Evolutionary conservation across 176 grass and related monocot species (phyloP).

Genomic region (Aegilops speltoides): DNA sequence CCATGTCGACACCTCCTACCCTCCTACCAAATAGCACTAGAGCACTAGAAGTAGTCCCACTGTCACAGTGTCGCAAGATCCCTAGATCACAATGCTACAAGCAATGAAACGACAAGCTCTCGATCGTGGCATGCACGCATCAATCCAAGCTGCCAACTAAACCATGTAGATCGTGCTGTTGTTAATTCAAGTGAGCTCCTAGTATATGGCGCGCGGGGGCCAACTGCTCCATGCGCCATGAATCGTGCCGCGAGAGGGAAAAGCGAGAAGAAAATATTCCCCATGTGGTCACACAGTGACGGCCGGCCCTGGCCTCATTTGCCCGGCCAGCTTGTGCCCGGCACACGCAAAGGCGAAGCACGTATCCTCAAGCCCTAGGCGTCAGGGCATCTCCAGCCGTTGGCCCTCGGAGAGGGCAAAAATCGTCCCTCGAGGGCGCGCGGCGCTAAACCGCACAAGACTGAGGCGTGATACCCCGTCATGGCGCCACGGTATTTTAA

Average conservation of each 20-base stretch:
- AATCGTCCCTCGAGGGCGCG: too few relatives aligned
- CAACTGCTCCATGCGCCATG: conserved; percentile 40
- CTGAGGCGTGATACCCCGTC: too few relatives aligned
- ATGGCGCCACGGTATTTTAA: too few relatives aligned
- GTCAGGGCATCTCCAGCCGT: too few relatives aligned
- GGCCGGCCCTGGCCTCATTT: not conserved
- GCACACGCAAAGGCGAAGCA: conserved; percentile 22
- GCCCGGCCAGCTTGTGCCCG: conserved; percentile 20
- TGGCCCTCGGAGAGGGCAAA: too few relatives aligned
- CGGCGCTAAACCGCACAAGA: too few relatives aligned
- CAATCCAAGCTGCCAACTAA: not conserved
- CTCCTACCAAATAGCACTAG: not conserved
- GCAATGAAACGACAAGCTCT: not conserved
- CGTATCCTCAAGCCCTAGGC: not conserved
- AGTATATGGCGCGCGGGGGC: not conserved
- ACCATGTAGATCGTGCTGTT: not conserved
- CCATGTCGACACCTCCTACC: not conserved
- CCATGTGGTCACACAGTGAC: not conserved
- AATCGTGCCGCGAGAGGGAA: conserved; percentile 22
- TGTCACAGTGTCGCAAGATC: not conserved
- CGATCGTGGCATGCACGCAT: not conserved
- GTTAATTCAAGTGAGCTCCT: not conserved
- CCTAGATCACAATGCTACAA: not conserved
- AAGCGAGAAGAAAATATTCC: not conserved
- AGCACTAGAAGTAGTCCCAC: not conserved